Evolutionary conservation across 2,329 filamentous ascomycete genomes (phyloP), one percentile per base, ranked within the genome.

Genomic region (Proliferodiscus dingleyae): DNA sequence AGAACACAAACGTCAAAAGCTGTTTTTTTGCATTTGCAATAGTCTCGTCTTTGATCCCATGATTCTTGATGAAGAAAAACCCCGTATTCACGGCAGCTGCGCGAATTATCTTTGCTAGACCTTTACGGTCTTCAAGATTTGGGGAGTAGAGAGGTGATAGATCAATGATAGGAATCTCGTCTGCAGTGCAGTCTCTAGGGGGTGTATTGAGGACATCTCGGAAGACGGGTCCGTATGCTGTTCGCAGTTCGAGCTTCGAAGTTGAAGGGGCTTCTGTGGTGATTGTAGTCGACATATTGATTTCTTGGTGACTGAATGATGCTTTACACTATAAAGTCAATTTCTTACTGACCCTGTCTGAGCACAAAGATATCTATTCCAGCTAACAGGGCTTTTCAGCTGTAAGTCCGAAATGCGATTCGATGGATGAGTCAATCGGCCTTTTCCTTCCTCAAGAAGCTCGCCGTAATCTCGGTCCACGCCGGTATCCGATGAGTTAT

Each of bases 31-130:
- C 61, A 45, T 55, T 53, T 4, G 37, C 45, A 47, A 67, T 67
- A 5, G 50, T 57, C 19, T 60, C 54, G 18, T 65, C 56, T 0
- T 61, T 41, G 10, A 71, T 68, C 0, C 68, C 68, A 54, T 72
- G 68, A 33, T 72, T 71, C 47, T 66, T 66, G 46, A 73, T 62
- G 47, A 73, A 73, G 54, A 74, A 73, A 54, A 73, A 73, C 0
- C 71, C 71, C 0, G 65, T 72, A 30, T 66, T 69, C 21, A 69
- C 59, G 5, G 69, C 66, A 0, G 71, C 70, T 8, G 61, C 55
- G 41, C 63, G 63, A 5, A 75, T 65, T 21, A 63, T 52, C 3
- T 52, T 45, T 0, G 71, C 71, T 1, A 74, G 56, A 1, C 51
- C 52, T 21, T 66, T 64, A 0, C 69, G 64, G 3, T 64, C 63